Conservation (phyloP, 1,139 yeast species). For the Torulaspora pretoriensis region DNA sequence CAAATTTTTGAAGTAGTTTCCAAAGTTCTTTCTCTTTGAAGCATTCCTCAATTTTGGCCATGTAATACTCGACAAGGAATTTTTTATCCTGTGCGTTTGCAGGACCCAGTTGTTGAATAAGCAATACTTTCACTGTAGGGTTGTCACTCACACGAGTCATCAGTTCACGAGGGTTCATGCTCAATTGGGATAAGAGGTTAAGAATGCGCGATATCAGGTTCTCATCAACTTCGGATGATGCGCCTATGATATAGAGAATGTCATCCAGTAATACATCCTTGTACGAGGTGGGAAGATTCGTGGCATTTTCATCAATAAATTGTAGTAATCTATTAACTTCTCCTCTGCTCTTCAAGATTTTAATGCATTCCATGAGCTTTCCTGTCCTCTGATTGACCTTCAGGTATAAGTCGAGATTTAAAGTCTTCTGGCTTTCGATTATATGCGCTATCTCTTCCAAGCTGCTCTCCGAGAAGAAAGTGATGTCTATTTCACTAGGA, state of each 20-base stretch:
- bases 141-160: slow-evolving; percentile 18
- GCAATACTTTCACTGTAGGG: slow-evolving; percentile 22
- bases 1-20: slow-evolving; percentile 15
- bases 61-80: slow-evolving; percentile 29
- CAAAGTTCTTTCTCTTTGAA: slow-evolving; percentile 19
- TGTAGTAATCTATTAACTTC: slow-evolving; percentile 12
- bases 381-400: slow-evolving; percentile 20
- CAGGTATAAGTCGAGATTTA: slow-evolving; percentile 14
- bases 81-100: slow-evolving; percentile 22
- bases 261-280: slow-evolving; percentile 16
- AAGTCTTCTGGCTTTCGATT: slow-evolving; percentile 13
- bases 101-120: slow-evolving; percentile 29
- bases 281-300: slow-evolving; percentile 18
- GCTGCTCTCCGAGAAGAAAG: slow-evolving; percentile 21
- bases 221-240: slow-evolving; percentile 4
- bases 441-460: slow-evolving; percentile 20
- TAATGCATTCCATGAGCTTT: slow-evolving; percentile 15
- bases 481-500: slow-evolving; percentile 15
- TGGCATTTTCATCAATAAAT: slow-evolving; percentile 15
- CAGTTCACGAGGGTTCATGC: slow-evolving; percentile 18
- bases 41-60: slow-evolving; percentile 22
- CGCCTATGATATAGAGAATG: slow-evolving; percentile 15
- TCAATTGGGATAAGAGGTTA: slow-evolving; percentile 13
- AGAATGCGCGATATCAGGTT: slow-evolving; percentile 11
- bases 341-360: slow-evolving; percentile 15